These are phyloP conservation scores for Metschnikowia lunata DNA, from an alignment of 805 yeast species.

Conservation along the genomic window DNA sequence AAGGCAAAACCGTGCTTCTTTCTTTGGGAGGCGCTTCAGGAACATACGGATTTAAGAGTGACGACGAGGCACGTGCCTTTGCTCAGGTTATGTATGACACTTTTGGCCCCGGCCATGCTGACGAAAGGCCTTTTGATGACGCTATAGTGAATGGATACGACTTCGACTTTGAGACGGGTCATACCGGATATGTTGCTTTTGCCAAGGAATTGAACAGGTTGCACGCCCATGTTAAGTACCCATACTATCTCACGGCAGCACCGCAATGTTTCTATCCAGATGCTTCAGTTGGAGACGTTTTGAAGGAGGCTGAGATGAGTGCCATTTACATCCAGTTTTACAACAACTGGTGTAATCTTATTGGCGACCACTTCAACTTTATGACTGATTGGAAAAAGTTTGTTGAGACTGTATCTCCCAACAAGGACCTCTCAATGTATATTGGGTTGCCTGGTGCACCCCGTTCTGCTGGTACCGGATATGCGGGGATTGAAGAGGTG, in stretches of 20 bases:
- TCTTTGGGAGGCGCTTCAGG: constrained; percentile 53
- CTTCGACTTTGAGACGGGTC: constrained; percentile 54
- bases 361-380: constrained; percentile 45
- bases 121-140: constrained; percentile 28
- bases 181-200: constrained; percentile 27
- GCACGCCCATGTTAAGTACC: constrained; percentile 19
- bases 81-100: constrained; percentile 41
- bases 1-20: constrained; percentile 12
- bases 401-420: constrained; percentile 59
- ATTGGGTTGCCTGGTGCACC: constrained; percentile 64
- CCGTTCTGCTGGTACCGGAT: constrained; percentile 56
- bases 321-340: constrained; percentile 84
- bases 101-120: constrained; percentile 32
- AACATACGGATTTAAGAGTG: constrained; percentile 48
- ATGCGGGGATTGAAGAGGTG: constrained; percentile 28
- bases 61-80: constrained; percentile 52
- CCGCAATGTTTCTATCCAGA: constrained; percentile 93
- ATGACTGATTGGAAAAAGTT: constrained; percentile 63
- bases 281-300: constrained; percentile 34
- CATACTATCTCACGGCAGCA: constrained; percentile 49
- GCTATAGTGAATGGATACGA: constrained; percentile 71
- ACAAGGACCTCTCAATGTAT: constrained; percentile 62
- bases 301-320: constrained; percentile 59
- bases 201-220: constrained; percentile 25
- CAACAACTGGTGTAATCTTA: constrained; percentile 65